A percentile compares a stretch with the other conserved stretches of the same genome.
Conservation (phyloP, 306 rosid species). For the Dicorynia guianensis region DNA sequence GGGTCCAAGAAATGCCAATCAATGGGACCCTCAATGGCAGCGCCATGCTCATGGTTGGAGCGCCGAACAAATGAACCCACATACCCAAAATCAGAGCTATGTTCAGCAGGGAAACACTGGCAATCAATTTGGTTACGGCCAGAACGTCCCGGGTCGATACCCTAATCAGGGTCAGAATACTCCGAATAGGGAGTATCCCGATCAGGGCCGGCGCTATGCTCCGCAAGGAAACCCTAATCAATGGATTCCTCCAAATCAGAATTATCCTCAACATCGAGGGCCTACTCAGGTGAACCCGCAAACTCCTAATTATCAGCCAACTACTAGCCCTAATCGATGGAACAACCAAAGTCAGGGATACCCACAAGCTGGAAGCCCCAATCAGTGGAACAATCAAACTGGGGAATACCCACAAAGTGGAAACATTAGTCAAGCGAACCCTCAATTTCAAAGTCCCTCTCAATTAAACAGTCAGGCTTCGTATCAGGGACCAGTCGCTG, state of each 20-base stretch:
- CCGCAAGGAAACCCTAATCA: constrained; percentile 42
- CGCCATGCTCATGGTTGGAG: constrained; percentile 32
- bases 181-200: constrained; percentile 33
- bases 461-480: constrained; percentile 52
- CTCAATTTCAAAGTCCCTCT: constrained; percentile 37
- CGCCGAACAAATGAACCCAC: constrained; percentile 45
- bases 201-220: constrained; percentile 20
- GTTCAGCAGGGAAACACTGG: constrained; percentile 18
- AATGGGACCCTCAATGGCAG: constrained; percentile 47
- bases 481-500: constrained; percentile 34
- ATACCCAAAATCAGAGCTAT: constrained; percentile 39
- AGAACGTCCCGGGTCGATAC: constrained; percentile 24
- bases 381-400: constrained; percentile 46
- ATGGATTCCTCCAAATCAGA: constrained; percentile 40
- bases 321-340: constrained; percentile 48
- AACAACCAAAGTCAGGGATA: constrained; percentile 44
- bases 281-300: constrained; percentile 35
- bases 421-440: constrained; percentile 8
- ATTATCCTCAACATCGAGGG: constrained; percentile 14
- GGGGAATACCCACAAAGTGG: too few relatives aligned
- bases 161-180: constrained; percentile 40
- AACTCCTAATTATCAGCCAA: constrained; percentile 51
- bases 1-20: constrained; percentile 31
- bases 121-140: constrained; percentile 31
- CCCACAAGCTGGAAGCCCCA: constrained; percentile 36